These are phyloP conservation scores for Cicer arietinum DNA, from an alignment of 306 rosid species.

Conservation along the genomic window DNA sequence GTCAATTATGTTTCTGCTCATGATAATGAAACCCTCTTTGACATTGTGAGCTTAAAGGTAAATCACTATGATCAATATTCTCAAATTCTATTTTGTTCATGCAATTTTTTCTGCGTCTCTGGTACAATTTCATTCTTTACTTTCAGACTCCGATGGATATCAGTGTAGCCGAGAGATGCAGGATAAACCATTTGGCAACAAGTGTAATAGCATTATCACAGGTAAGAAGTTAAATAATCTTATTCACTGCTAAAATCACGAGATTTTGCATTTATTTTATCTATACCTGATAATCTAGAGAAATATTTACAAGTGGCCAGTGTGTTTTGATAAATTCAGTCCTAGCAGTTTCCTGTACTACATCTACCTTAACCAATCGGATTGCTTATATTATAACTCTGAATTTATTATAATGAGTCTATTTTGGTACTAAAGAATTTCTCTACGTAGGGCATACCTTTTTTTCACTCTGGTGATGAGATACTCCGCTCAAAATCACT, in stretches of 20 bases:
- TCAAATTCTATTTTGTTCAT: constrained; percentile 34
- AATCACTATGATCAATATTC: constrained; percentile 24
- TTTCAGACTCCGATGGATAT: constrained; percentile 71
- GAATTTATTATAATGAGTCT: constrained; percentile 14
- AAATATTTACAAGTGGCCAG: constrained; percentile 9
- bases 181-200: constrained; percentile 91
- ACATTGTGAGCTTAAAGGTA: constrained; percentile 89
- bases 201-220: constrained; percentile 85
- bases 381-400: not conserved
- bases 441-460: constrained; percentile 78
- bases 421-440: constrained; percentile 40
- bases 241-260: constrained; percentile 15
- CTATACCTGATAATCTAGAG: not conserved
- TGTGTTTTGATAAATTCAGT: constrained; percentile 6
- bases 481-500: constrained; percentile 91
- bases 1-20: constrained; percentile 94
- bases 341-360: constrained; percentile 10
- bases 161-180: constrained; percentile 76
- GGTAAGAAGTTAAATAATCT: constrained; percentile 56
- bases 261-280: constrained; percentile 20
- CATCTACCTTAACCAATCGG: not conserved
- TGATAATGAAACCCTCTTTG: constrained; percentile 92
- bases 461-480: constrained; percentile 90
- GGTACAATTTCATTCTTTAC: constrained; percentile 39
- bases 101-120: constrained; percentile 31